Percentiles rank a stretch among this genome's conserved stretches.
Conservation (phyloP, 2,329 filamentous ascomycete species). For the Didymella lethalis region DNA sequence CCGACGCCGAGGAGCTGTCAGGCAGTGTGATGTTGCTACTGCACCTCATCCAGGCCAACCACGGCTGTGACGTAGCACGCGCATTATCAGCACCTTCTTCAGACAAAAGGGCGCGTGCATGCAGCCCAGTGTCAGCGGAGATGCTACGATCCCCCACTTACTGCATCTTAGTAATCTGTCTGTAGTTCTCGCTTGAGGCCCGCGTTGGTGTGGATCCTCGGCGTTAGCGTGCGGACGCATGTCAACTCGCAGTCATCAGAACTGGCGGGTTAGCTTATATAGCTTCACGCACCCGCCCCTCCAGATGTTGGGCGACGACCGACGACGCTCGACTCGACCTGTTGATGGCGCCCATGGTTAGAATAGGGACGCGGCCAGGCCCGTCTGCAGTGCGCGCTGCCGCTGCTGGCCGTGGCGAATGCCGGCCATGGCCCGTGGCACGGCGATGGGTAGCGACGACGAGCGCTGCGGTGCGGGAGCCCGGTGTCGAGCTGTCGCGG, state of each 20-base stretch:
- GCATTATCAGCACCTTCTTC: not conserved
- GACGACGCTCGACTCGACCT: conserved; percentile 24
- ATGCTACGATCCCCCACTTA: not conserved
- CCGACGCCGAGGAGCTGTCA: not conserved
- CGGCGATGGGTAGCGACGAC: conserved; percentile 34
- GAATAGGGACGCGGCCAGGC: conserved; percentile 34
- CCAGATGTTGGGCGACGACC: conserved; percentile 37
- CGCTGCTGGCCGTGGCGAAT: conserved; percentile 33
- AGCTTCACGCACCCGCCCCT: conserved; percentile 30
- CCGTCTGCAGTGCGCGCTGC: conserved; percentile 34
- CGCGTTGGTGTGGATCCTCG: not conserved
- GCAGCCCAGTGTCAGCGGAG: too few species aligned
- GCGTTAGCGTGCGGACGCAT: conserved; percentile 14
- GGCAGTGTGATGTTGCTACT: not conserved
- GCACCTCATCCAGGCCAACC: too few species aligned
- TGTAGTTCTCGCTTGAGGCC: not conserved
- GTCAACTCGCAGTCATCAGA: conserved; percentile 28
- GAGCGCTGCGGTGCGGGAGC: conserved; percentile 30
- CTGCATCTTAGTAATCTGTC: not conserved
- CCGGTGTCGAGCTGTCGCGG: conserved; percentile 1
- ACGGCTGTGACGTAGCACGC: not conserved
- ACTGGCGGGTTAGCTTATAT: conserved; percentile 30
- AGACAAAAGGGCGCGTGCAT: not conserved
- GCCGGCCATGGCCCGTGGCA: not conserved
- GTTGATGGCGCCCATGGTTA: conserved; percentile 46